Conservation (phyloP, 495 filamentous ascomycete genomes). For the Corynascus novoguineensis region DNA sequence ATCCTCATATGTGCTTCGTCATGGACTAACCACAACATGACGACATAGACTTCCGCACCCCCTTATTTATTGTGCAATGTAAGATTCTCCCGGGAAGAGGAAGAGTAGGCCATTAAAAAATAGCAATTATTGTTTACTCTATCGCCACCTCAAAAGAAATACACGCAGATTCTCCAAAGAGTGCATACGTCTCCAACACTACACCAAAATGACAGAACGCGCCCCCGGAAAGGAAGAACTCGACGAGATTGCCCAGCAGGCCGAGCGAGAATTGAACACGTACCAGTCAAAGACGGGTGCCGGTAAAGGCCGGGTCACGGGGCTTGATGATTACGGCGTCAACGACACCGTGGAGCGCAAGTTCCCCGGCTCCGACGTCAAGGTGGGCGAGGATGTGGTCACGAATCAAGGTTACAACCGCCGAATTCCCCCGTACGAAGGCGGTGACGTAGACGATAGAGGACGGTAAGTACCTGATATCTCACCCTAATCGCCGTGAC, state of each 20-base stretch:
- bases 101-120: no score
- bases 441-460: constrained; percentile 34
- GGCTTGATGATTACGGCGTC: constrained; percentile 29
- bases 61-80: not conserved
- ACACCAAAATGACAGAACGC: constrained; percentile 7
- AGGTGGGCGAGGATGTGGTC: constrained; percentile 29
- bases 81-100: no score
- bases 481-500: not conserved
- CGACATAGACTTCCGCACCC: not conserved
- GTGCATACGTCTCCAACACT: not conserved
- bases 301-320: constrained; percentile 24
- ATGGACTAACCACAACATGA: not conserved
- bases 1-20: not conserved
- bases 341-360: constrained; percentile 28
- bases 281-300: constrained; percentile 40
- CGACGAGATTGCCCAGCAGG: constrained; percentile 37
- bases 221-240: constrained; percentile 14
- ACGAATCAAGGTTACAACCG: constrained; percentile 35
- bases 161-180: no score
- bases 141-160: no score
- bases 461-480: constrained; percentile 26
- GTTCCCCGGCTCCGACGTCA: constrained; percentile 32
- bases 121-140: no score
- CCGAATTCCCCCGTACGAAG: constrained; percentile 35
- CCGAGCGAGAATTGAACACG: constrained; percentile 46